phyloP scores from a whole-genome alignment of 179 eudicot species.

The Amaranthus tricolor region DNA sequence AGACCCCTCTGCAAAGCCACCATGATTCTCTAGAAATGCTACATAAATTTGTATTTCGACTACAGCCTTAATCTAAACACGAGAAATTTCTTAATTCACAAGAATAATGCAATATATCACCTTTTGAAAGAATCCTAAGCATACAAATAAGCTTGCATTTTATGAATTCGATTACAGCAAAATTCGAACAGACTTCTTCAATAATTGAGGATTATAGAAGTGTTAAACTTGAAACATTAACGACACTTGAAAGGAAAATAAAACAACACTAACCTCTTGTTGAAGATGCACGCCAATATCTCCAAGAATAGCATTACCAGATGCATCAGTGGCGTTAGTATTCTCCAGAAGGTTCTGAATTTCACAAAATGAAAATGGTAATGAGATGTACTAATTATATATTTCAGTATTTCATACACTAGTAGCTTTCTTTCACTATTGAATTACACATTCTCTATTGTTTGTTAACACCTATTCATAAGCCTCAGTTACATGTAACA shows the following conservation, averaged over 20 bases:
- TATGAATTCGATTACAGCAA: neutral
- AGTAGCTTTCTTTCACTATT: neutral
- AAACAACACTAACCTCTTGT: conserved; percentile 64
- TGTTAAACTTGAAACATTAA: neutral
- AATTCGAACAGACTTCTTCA: neutral
- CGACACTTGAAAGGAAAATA: neutral
- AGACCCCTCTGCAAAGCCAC: neutral
- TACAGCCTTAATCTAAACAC: no score
- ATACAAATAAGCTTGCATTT: neutral
- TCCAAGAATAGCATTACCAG: conserved; percentile 76
- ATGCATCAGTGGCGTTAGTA: conserved; percentile 89
- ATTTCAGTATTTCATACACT: neutral
- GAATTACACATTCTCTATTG: neutral
- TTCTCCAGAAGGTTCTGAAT: conserved; percentile 72
- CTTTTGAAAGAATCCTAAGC: neutral
- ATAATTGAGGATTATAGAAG: neutral
- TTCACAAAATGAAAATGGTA: conserved; percentile 14
- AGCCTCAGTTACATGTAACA: neutral
- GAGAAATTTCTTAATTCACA: neutral
- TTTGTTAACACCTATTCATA: neutral
- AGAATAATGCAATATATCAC: neutral
- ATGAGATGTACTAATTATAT: neutral
- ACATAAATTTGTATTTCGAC: no score
- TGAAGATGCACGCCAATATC: conserved; percentile 93
- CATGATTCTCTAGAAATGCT: neutral